A percentile compares a stretch with the other conserved stretches of the same genome.
phyloP scores from a whole-genome alignment of 2,329 filamentous ascomycete genomes.

The Arthrocladium fulminans region DNA sequence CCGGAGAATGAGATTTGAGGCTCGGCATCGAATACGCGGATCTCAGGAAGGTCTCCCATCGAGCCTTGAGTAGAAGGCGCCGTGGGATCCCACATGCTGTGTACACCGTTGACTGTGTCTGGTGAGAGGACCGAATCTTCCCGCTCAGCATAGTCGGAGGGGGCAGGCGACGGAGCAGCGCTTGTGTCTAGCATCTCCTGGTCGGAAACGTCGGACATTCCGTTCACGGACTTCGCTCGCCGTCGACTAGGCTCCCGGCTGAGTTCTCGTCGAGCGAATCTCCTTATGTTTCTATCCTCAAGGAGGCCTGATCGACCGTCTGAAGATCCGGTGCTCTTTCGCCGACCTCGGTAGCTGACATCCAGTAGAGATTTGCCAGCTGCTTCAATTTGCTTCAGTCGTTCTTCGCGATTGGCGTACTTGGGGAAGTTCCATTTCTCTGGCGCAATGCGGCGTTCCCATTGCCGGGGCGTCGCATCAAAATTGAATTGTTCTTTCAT shows the following conservation, averaged over 20 bases:
- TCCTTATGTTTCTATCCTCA: constrained; percentile 21
- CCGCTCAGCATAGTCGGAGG: neutral
- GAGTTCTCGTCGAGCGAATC: constrained; percentile 21
- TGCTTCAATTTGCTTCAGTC: constrained; percentile 17
- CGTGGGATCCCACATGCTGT: neutral
- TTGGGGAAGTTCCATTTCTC: constrained; percentile 22
- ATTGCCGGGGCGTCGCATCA: constrained; percentile 20
- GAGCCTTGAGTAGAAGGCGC: neutral
- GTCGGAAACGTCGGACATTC: constrained; percentile 4
- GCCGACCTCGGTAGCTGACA: constrained; percentile 18
- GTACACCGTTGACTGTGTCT: neutral
- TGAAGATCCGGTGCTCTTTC: constrained; percentile 12
- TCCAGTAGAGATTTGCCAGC: constrained; percentile 18
- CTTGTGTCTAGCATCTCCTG: constrained; percentile 5
- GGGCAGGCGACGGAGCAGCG: constrained; percentile 5
- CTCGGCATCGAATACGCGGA: neutral
- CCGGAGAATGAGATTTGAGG: constrained; percentile 2
- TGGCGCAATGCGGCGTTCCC: constrained; percentile 21
- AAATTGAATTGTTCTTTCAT: constrained; percentile 18
- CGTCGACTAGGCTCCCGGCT: constrained; percentile 11
- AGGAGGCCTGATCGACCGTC: constrained; percentile 15
- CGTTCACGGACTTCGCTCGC: constrained; percentile 4
- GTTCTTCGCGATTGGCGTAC: constrained; percentile 19
- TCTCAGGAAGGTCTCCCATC: neutral
- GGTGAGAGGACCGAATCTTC: neutral